phyloP scores from a whole-genome alignment of 768 basidiomycete species.

The Boletus reticuloceps region DNA sequence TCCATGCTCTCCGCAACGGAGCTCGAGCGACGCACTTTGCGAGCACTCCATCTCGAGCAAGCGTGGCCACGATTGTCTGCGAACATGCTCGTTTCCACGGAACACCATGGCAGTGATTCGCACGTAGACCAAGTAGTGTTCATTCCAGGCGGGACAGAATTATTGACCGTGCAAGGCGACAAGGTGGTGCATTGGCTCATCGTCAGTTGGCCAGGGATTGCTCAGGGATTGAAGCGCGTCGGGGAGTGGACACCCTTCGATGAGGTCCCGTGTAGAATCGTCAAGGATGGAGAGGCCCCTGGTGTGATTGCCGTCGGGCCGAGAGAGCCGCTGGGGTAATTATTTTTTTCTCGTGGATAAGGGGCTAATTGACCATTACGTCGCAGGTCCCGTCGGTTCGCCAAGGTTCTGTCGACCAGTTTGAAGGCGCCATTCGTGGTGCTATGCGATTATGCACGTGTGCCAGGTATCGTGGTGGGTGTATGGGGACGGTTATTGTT shows the following conservation, averaged over 20 bases:
- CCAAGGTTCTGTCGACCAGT: conserved; percentile 18
- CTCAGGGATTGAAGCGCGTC: conserved; percentile 15
- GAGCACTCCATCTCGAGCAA: conserved; percentile 25
- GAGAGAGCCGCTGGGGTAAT: conserved; percentile 7
- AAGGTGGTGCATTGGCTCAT: conserved; percentile 24
- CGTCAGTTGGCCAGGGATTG: conserved; percentile 11
- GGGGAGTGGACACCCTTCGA: conserved; percentile 18
- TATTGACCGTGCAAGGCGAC: conserved; percentile 28
- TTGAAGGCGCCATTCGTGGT: conserved; percentile 20
- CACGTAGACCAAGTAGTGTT: conserved; percentile 29
- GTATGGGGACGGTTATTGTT: conserved; percentile 23
- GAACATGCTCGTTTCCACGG: conserved; percentile 6
- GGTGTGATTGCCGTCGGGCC: conserved; percentile 23
- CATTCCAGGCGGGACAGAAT: conserved; percentile 23
- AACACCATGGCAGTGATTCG: not conserved
- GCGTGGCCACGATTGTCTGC: conserved; percentile 22
- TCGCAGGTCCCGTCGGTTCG: conserved; percentile 14
- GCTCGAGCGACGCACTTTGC: conserved; percentile 28
- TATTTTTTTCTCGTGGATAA: not conserved
- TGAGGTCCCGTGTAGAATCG: conserved; percentile 17
- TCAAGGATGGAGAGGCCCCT: conserved; percentile 16
- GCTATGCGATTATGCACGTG: conserved; percentile 21
- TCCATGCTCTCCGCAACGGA: conserved; percentile 18
- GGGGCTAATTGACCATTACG: not conserved
- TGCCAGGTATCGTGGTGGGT: conserved; percentile 23